Conservation (phyloP, 106 monocot species). For the Platanthera guangdongensis region DNA sequence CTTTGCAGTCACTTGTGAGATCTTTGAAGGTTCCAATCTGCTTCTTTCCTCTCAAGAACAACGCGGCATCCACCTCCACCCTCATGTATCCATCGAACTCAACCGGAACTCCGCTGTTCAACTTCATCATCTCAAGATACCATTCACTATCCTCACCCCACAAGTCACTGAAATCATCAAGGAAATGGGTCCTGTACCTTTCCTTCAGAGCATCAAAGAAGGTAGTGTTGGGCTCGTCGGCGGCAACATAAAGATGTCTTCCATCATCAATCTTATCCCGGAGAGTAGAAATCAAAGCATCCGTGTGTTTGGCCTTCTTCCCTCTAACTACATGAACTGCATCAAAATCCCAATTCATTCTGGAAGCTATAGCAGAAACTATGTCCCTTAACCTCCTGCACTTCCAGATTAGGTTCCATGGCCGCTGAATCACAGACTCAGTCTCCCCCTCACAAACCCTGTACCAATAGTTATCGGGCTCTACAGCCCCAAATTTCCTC, state of each 20-base stretch:
- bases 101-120: slow-evolving; percentile 62
- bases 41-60: slow-evolving; percentile 86
- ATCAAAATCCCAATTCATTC: slow-evolving; percentile 81
- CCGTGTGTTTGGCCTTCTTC: slow-evolving; percentile 61
- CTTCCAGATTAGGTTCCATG: slow-evolving; percentile 75
- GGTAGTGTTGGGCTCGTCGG: slow-evolving; percentile 41
- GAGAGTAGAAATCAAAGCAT: slow-evolving; percentile 48
- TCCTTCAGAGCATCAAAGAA: slow-evolving; percentile 74
- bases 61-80: slow-evolving; percentile 65
- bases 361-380: slow-evolving; percentile 58
- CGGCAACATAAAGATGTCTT: slow-evolving; percentile 69
- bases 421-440: slow-evolving; percentile 56
- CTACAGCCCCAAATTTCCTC: slow-evolving; percentile 79
- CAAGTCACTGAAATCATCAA: slow-evolving; percentile 73
- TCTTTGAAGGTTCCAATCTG: slow-evolving; percentile 85
- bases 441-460: slow-evolving; percentile 86
- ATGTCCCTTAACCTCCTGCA: slow-evolving; percentile 73
- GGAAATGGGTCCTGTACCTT: slow-evolving; percentile 56
- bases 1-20: slow-evolving; percentile 75
- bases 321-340: slow-evolving; percentile 65
- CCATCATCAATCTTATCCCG: slow-evolving; percentile 60
- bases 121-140: slow-evolving; percentile 61
- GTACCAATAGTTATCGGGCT: slow-evolving; percentile 98
- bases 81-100: slow-evolving; percentile 96
- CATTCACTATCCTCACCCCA: slow-evolving; percentile 86